Conservation (phyloP, 202 grass and related monocot genomes). For the Cymbopogon flexuosus region DNA sequence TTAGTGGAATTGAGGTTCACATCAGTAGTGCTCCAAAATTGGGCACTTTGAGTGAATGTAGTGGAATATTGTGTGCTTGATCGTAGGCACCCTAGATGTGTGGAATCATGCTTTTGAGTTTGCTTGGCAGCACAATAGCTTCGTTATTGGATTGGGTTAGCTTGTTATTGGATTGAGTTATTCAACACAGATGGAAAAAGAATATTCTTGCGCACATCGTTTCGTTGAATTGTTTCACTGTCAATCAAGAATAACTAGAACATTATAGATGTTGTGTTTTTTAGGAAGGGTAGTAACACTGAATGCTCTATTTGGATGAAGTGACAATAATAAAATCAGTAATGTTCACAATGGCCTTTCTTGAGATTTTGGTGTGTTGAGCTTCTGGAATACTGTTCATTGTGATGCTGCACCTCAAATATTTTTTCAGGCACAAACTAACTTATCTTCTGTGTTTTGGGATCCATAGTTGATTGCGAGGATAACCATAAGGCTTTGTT, state of each 20-base stretch:
- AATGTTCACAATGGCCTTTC: background rate
- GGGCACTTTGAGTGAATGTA: background rate
- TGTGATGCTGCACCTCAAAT: background rate
- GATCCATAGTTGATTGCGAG: background rate
- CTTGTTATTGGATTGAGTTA: constrained; percentile 1
- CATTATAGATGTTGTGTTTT: background rate
- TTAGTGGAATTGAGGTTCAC: constrained; percentile 12
- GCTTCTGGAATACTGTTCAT: background rate
- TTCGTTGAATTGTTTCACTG: background rate
- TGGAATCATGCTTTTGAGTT: background rate
- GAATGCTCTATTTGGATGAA: constrained; percentile 12
- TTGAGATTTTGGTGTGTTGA: background rate
- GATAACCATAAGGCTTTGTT: background rate
- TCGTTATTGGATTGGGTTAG: background rate
- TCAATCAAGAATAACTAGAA: constrained; percentile 5
- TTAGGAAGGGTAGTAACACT: background rate
- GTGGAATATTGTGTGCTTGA: constrained; percentile 5
- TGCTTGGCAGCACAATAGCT: constrained; percentile 7
- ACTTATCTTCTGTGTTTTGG: background rate
- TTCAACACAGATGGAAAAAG: constrained; percentile 1
- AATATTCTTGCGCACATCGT: constrained; percentile 5
- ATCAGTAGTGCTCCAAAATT: constrained; percentile 5
- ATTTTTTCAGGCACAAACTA: background rate
- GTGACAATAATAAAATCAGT: constrained; percentile 1
- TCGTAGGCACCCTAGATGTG: background rate